phyloP scores from a whole-genome alignment of 2,329 filamentous ascomycete genomes.

The Fusarium phyllophilum region DNA sequence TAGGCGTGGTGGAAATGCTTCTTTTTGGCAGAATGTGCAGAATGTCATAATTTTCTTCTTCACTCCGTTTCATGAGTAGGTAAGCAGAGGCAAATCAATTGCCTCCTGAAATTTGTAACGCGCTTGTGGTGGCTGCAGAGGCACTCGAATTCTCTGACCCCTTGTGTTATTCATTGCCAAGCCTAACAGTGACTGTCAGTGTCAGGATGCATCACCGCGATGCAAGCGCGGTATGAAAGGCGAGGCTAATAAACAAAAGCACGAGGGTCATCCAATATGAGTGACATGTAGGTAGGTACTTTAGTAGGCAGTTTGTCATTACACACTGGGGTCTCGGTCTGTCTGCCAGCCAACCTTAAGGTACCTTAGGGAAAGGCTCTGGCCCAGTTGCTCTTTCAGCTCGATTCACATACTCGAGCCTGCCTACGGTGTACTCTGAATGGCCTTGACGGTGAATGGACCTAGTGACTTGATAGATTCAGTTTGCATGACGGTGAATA shows the following conservation, averaged over 20 bases:
- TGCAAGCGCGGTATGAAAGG: not conserved
- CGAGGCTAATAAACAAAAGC: not conserved
- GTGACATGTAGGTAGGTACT: not conserved
- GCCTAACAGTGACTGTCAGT: constrained; percentile 1
- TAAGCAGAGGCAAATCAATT: not conserved
- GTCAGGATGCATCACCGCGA: not conserved
- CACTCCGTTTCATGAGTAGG: not conserved
- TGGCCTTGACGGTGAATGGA: not conserved
- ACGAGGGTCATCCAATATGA: not conserved
- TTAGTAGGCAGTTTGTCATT: not conserved
- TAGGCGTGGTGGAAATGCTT: not conserved
- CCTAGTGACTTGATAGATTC: not conserved
- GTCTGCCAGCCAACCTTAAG: not conserved
- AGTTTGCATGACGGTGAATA: not conserved
- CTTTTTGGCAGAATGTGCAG: not conserved
- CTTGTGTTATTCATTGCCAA: not conserved
- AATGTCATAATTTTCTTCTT: not conserved
- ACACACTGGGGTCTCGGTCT: not conserved
- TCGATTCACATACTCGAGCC: not conserved
- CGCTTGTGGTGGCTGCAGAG: not conserved
- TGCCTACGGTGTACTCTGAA: not conserved
- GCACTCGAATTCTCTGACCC: not conserved
- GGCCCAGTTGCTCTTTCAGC: not conserved
- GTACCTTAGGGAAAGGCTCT: not conserved
- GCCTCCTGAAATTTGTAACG: not conserved